phyloP scores from a whole-genome alignment of 345 rosid genomes.

The Schrenkiella parvula region DNA sequence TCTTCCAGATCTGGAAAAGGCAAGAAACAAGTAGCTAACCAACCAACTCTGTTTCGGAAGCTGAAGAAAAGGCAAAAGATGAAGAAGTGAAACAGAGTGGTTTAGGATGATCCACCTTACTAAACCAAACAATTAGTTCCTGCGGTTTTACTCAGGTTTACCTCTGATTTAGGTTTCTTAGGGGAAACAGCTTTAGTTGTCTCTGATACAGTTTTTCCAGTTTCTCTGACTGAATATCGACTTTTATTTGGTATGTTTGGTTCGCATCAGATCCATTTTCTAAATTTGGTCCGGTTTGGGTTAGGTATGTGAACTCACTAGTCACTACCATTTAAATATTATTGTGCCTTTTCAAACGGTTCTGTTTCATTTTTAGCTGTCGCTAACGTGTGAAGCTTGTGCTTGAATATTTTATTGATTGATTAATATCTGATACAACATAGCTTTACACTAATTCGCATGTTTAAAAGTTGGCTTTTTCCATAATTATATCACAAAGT shows the following conservation, averaged over 20 bases:
- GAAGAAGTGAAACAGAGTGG: slow-evolving; percentile 14
- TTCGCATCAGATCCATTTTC: not conserved
- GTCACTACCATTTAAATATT: not conserved
- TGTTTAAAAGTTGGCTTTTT: not conserved
- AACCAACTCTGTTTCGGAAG: slow-evolving; percentile 15
- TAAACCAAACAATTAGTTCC: not conserved
- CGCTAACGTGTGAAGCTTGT: not conserved
- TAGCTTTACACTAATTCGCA: not conserved
- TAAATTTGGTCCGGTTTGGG: not conserved
- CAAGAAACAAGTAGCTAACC: slow-evolving; percentile 41
- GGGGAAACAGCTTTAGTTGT: not conserved
- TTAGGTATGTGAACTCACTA: slow-evolving; percentile 1
- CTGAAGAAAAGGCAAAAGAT: not conserved
- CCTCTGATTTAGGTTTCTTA: not conserved
- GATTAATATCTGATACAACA: not conserved
- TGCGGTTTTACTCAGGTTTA: slow-evolving; percentile 6
- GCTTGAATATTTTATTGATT: not conserved
- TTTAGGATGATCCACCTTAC: not conserved
- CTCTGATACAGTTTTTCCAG: not conserved
- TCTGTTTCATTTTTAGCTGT: not conserved
- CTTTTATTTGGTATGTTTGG: not conserved
- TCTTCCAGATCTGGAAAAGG: slow-evolving; percentile 97
- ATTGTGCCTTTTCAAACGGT: not conserved
- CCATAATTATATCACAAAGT: not conserved
- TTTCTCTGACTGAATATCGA: not conserved